These are phyloP conservation scores for Amphibolis antarctica DNA, from an alignment of 106 monocot genomes.

Conservation along the genomic window DNA sequence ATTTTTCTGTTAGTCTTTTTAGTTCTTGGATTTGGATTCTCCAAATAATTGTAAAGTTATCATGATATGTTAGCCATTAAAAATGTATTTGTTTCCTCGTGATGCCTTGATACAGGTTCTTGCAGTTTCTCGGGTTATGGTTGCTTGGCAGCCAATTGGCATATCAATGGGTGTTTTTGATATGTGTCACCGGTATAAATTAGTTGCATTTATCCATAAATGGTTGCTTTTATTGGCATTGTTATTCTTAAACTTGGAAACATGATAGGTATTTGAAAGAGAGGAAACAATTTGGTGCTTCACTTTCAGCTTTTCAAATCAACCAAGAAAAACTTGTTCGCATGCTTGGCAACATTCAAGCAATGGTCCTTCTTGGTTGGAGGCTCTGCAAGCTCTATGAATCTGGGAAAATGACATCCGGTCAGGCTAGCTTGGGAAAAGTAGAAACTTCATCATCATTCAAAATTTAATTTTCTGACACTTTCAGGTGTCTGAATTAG, in stretches of 20 bases:
- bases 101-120: constrained; percentile 38
- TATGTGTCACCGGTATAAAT: constrained; percentile 60
- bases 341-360: constrained; percentile 94
- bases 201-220: neutral
- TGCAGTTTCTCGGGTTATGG: constrained; percentile 86
- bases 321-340: constrained; percentile 85
- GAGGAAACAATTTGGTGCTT: constrained; percentile 90
- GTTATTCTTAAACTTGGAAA: neutral
- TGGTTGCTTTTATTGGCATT: neutral
- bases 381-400: constrained; percentile 92
- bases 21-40: too few relatives aligned
- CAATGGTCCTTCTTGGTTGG: constrained; percentile 93
- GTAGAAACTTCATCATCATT: constrained; percentile 12
- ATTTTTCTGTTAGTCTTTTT: too few relatives aligned
- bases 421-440: constrained; percentile 89
- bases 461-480: neutral
- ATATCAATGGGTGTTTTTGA: constrained; percentile 92
- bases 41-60: too few relatives aligned
- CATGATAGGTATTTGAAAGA: constrained; percentile 70
- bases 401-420: constrained; percentile 92
- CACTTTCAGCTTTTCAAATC: constrained; percentile 80
- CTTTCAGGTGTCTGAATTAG: neutral
- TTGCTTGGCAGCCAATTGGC: constrained; percentile 91
- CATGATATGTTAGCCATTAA: too few relatives aligned
- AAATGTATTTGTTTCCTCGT: neutral